Evolutionary conservation across 2,329 filamentous ascomycete genomes (phyloP).

Genomic region (Scedosporium boydii): DNA sequence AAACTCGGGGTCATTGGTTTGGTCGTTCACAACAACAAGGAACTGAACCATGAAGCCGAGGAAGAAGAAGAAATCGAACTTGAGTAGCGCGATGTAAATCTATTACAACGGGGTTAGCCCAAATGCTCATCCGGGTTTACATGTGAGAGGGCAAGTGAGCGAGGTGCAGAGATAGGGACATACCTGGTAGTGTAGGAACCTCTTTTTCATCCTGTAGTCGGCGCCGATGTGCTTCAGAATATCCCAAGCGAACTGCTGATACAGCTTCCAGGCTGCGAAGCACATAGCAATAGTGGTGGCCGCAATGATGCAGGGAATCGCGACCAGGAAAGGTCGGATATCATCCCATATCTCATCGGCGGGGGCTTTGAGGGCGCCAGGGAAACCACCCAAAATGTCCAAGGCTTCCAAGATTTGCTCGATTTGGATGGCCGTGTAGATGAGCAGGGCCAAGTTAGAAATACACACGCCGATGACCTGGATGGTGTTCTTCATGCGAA

Average conservation of each 20-base stretch:
- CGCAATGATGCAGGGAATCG: constrained; percentile 76
- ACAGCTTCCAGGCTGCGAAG: constrained; percentile 85
- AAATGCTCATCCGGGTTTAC: background rate
- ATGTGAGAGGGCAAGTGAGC: background rate
- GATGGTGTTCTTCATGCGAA: constrained; percentile 95
- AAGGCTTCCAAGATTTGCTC: constrained; percentile 80
- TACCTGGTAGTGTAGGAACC: constrained; percentile 95
- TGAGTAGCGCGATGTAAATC: constrained; percentile 96
- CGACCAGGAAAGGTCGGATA: constrained; percentile 68
- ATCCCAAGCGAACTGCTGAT: constrained; percentile 98
- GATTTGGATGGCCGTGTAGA: constrained; percentile 89
- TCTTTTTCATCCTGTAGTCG: constrained; percentile 91
- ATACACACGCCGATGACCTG: constrained; percentile 92
- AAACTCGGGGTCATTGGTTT: constrained; percentile 62
- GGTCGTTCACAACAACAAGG: constrained; percentile 74
- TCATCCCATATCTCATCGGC: constrained; percentile 51
- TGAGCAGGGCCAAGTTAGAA: constrained; percentile 82
- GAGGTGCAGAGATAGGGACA: constrained; percentile 13
- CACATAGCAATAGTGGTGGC: constrained; percentile 63
- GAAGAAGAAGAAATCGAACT: constrained; percentile 99
- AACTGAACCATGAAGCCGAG: constrained; percentile 98
- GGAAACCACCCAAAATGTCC: constrained; percentile 31
- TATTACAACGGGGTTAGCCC: constrained; percentile 23
- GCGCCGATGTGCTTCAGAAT: constrained; percentile 99
- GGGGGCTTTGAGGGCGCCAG: constrained; percentile 22